A percentile compares a stretch with the other conserved stretches of the same genome.
phyloP scores from a whole-genome alignment of 2,329 filamentous ascomycete species.

The Paecilomyces formosus region DNA sequence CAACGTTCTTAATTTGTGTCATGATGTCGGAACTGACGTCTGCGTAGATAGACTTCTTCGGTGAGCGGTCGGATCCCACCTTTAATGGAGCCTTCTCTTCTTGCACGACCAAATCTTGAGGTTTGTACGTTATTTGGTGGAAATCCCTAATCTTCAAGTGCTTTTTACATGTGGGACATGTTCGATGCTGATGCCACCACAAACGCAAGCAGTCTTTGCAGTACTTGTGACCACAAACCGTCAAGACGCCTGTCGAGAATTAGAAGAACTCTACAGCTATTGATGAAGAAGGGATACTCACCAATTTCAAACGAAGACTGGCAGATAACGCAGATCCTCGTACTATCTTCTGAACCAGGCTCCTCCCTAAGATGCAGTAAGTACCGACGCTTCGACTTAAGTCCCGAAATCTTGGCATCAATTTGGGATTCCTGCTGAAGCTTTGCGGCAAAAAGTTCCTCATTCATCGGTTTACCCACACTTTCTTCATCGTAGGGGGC shows the following conservation, averaged over 20 bases:
- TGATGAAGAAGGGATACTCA: slow-evolving; percentile 32
- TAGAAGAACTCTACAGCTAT: neutral
- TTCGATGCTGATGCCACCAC: slow-evolving; percentile 69
- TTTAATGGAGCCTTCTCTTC: slow-evolving; percentile 37
- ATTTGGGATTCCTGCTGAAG: slow-evolving; percentile 44
- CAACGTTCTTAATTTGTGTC: slow-evolving; percentile 72
- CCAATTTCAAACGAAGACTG: slow-evolving; percentile 69
- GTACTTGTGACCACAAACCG: slow-evolving; percentile 84
- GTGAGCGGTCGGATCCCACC: slow-evolving; percentile 20
- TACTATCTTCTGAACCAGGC: slow-evolving; percentile 51
- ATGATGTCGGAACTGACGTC: slow-evolving; percentile 65
- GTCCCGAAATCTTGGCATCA: slow-evolving; percentile 52
- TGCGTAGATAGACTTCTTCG: slow-evolving; percentile 60
- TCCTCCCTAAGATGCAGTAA: slow-evolving; percentile 55
- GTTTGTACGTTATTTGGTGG: slow-evolving; percentile 78
- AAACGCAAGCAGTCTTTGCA: slow-evolving; percentile 77
- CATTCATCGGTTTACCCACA: slow-evolving; percentile 50
- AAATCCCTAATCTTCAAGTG: slow-evolving; percentile 60
- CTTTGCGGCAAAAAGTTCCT: slow-evolving; percentile 36
- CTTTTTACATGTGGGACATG: slow-evolving; percentile 79
- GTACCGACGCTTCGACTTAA: slow-evolving; percentile 71
- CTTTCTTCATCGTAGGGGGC: slow-evolving; percentile 60
- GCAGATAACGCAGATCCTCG: slow-evolving; percentile 79
- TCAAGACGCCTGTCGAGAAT: slow-evolving; percentile 38
- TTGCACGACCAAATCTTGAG: slow-evolving; percentile 62